These are phyloP conservation scores for Geranium rotundifolium DNA, from an alignment of 345 rosid species.

Conservation along the genomic window DNA sequence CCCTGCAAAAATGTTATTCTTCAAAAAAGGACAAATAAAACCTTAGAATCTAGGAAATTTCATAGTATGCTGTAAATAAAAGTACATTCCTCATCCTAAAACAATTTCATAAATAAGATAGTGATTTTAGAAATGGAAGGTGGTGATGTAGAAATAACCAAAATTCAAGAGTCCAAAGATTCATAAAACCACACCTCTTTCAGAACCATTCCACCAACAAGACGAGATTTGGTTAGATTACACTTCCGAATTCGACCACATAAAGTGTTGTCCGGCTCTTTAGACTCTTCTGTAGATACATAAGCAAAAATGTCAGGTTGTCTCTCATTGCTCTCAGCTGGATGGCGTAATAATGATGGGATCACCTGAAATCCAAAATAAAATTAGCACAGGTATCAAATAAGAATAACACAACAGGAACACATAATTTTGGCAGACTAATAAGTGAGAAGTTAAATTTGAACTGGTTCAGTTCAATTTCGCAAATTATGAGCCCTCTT, in stretches of 20 bases:
- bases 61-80: too few relatives aligned
- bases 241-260: conserved; percentile 59
- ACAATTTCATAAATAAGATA: too few relatives aligned
- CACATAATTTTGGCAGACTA: background rate
- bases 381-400: background rate
- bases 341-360: conserved; percentile 45
- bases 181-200: conserved; percentile 41
- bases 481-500: too few relatives aligned
- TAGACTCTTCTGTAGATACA: conserved; percentile 43
- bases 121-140: too few relatives aligned
- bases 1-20: too few relatives aligned
- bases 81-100: too few relatives aligned
- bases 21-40: too few relatives aligned
- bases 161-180: too few relatives aligned
- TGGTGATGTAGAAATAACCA: too few relatives aligned
- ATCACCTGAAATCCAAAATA: conserved; percentile 47
- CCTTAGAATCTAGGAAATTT: too few relatives aligned
- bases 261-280: conserved; percentile 18
- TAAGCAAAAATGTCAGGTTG: conserved; percentile 43
- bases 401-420: too few relatives aligned
- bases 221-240: conserved; percentile 51
- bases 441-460: background rate
- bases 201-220: conserved; percentile 50
- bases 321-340: conserved; percentile 24
- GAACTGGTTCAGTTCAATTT: too few relatives aligned